These are phyloP conservation scores for Bidens hawaiensis DNA, from an alignment of 140 eudicot species.

Conservation along the genomic window DNA sequence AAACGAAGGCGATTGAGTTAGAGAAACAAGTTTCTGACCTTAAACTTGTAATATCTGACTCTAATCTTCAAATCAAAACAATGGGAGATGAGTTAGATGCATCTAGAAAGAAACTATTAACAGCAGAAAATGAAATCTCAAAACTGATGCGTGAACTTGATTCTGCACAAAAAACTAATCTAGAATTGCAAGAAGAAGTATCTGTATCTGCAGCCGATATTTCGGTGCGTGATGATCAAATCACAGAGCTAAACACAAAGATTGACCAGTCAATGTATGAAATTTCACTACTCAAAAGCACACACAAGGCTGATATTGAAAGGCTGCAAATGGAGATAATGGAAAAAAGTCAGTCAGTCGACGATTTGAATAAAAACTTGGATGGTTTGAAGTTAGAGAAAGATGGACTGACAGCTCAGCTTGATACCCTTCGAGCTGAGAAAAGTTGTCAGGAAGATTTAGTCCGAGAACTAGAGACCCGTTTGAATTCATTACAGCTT, in stretches of 20 bases:
- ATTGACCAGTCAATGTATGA: conserved; percentile 18
- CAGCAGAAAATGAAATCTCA: conserved; percentile 27
- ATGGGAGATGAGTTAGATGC: conserved; percentile 30
- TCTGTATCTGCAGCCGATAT: conserved; percentile 22
- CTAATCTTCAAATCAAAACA: conserved; percentile 19
- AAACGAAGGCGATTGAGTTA: conserved; percentile 36
- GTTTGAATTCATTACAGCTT: conserved; percentile 20
- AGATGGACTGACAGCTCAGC: conserved; percentile 39
- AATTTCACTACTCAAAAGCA: conserved; percentile 29
- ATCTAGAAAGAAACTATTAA: conserved; percentile 22
- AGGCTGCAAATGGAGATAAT: conserved; percentile 29
- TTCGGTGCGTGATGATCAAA: conserved; percentile 35
- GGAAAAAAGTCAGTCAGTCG: conserved; percentile 22
- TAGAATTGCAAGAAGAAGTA: conserved; percentile 37
- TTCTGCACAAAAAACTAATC: conserved; percentile 27
- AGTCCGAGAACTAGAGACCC: conserved; percentile 34
- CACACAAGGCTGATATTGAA: conserved; percentile 40
- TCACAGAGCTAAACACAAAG: conserved; percentile 35
- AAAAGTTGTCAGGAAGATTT: conserved; percentile 26
- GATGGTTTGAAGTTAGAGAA: conserved; percentile 42
- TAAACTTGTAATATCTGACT: conserved; percentile 28
- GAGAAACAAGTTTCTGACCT: conserved; percentile 41
- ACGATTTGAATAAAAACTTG: conserved; percentile 35
- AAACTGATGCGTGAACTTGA: conserved; percentile 30
- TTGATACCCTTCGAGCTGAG: conserved; percentile 50